Base-by-base conservation (phyloP, 345 rosid genomes). In the Brassica nigra region DNA sequence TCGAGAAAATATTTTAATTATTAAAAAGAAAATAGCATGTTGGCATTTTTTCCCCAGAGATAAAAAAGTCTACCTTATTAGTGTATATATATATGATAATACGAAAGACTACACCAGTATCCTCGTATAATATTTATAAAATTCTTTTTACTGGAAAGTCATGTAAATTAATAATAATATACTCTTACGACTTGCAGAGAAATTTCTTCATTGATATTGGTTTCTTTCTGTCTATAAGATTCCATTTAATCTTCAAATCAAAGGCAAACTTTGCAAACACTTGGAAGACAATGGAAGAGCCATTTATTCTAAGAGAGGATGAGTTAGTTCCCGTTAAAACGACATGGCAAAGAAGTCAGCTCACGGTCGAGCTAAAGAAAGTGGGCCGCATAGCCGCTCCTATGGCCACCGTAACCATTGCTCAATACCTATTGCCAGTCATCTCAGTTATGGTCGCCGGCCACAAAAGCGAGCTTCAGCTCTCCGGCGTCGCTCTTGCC, bases 401-500 rank as follows among this genome's bases (percentile, higher is more conserved):
- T 6, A 44, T 70, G 80, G 75, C 70, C 63, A 70, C 75, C 52
- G 75, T 77, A 2, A 77, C 75, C 55, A 68, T 77, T 31, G 55
- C 80, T 70, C 80, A 70, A 34, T 77, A 33, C 29, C 70, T 77
- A 10, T 77, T 69, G 12, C 76, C 75, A 0, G 63, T 62, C 8
- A 70, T 77, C 29, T 77, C 76, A 0, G 58, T 70, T 62, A 70
- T 70, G 63, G 12, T 77, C 30, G 80, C 76, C 65, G 76, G 80
- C 64, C 80, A 77, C 57, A 4, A 9, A 4, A 30, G 76, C 18
- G 64, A 77, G 49, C 76, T 77, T 4, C 70, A 77, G 44, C 80
- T 77, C 14, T 49, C 80, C 8, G 80, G 64, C n/a, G 80, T 77
- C 0, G 70, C 80, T 70, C 74, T 77, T 34, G 80, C 75, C 62